Evolutionary conservation across 306 rosid genomes (phyloP).

Genomic region (Luffa aegyptiaca): DNA sequence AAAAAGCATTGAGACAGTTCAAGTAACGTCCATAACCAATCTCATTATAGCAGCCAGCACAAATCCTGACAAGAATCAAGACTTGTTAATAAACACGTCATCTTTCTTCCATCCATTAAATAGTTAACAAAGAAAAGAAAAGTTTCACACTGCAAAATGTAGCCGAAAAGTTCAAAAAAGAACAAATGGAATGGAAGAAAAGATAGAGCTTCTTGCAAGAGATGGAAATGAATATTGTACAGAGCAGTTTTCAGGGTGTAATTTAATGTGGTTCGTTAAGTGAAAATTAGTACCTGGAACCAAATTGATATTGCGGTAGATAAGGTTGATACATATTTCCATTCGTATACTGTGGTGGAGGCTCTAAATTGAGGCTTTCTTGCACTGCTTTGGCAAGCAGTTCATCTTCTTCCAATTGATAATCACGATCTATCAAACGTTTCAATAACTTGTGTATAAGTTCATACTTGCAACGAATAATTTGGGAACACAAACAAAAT

Average conservation of each 20-base stretch:
- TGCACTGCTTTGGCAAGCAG: constrained; percentile 83
- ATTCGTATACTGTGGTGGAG: constrained; percentile 64
- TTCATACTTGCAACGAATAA: not conserved
- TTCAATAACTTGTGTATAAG: not conserved
- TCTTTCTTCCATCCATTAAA: not conserved
- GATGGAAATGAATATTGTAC: not conserved
- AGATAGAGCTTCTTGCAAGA: not conserved
- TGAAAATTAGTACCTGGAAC: constrained; percentile 45
- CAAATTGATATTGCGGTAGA: constrained; percentile 37
- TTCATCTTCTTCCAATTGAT: constrained; percentile 75
- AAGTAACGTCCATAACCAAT: constrained; percentile 87
- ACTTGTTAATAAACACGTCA: not conserved
- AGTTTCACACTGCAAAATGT: not conserved
- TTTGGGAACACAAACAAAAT: not conserved
- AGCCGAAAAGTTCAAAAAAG: not conserved
- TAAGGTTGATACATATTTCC: constrained; percentile 46
- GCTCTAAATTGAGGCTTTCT: constrained; percentile 64
- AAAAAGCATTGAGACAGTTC: constrained; percentile 76
- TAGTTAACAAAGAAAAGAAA: not conserved
- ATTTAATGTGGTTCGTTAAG: not conserved
- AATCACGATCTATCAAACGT: constrained; percentile 27
- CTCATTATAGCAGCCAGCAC: constrained; percentile 70
- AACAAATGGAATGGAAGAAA: not conserved
- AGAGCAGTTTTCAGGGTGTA: not conserved
- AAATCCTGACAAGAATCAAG: constrained; percentile 34